Evolutionary conservation across 371 early-diverging fungal genomes (phyloP), one percentile per base, ranked within the genome.

Genomic region (Mucor saturninus): DNA sequence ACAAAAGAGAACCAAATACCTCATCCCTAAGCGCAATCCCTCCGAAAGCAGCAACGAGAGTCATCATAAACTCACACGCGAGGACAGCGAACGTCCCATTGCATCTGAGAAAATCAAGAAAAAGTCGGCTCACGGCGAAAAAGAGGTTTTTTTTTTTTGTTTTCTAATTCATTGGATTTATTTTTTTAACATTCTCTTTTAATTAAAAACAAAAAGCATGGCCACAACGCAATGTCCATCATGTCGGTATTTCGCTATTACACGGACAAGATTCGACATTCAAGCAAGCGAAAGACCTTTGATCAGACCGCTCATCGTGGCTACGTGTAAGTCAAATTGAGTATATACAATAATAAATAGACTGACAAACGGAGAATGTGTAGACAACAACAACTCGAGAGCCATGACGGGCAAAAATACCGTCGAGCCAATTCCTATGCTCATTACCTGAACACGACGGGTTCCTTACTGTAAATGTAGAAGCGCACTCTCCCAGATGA

Each of bases 41-140:
- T 58, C 56, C 40, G 63, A 66, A 51, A 71, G 63, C 35, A 77
- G 71, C 56, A 50, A 30, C 5, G 50, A 50, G 1, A 79, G 69
- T 68, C 80, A 80, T 56, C 75, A 75, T 46, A 74, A 76, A 69
- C 56, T 81, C 56, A 81, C 81, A 13, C 62, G 81, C 61, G 79
- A 81, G 56, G 81, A 81, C 55, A 81, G 79, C 45, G 79, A 78
- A 54, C 64, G 77, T 15, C 81, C 81, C 2, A 81, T 81, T 73
- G 81, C 81, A 13, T 81, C 81, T 57, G 81, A 81, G 65, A 81
- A 81, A 53, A 81, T 81, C 14, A 81, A 81, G 63, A 78, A 78
- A 60, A 78, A 75, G 52, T 71, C 74, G 10, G 68, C 65, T n/a
- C 66, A 67, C 39, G 61, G 61, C 30, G 76, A 76, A n/a, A 73